These are phyloP conservation scores for Tylopilus sp. DNA, from an alignment of 768 basidiomycete genomes.

Conservation along the genomic window DNA sequence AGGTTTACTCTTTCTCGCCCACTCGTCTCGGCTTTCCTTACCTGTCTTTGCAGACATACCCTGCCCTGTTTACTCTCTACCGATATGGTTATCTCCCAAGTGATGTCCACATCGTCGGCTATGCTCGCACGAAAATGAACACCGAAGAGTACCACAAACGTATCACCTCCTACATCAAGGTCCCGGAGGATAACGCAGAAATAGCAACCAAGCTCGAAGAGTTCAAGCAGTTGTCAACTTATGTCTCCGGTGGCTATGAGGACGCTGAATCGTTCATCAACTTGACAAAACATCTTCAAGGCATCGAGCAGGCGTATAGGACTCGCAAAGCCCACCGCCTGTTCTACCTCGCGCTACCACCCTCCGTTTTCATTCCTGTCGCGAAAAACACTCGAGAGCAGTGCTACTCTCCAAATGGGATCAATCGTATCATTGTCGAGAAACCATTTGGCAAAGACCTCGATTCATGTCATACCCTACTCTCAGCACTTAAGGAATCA, in stretches of 20 bases:
- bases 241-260: constrained; percentile 88
- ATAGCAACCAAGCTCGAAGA: constrained; percentile 63
- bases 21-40: constrained; percentile 38
- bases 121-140: constrained; percentile 96
- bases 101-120: constrained; percentile 88
- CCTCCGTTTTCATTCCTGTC: constrained; percentile 93
- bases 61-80: constrained; percentile 90
- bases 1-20: constrained; percentile 46
- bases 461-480: constrained; percentile 75
- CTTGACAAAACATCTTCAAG: constrained; percentile 72
- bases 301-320: constrained; percentile 70
- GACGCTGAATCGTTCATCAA: constrained; percentile 73
- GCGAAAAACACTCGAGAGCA: constrained; percentile 77
- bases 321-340: constrained; percentile 71
- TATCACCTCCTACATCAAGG: constrained; percentile 82
- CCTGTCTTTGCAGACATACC: constrained; percentile 67
- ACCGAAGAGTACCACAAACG: constrained; percentile 81
- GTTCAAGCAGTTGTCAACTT: constrained; percentile 80
- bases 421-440: constrained; percentile 94
- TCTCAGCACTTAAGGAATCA: constrained; percentile 73
- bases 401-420: constrained; percentile 68
- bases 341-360: constrained; percentile 97
- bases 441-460: constrained; percentile 98
- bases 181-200: constrained; percentile 56
- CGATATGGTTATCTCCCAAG: constrained; percentile 75